Conservation (phyloP, 495 filamentous ascomycete species). For the Aeminium ludgeri region DNA sequence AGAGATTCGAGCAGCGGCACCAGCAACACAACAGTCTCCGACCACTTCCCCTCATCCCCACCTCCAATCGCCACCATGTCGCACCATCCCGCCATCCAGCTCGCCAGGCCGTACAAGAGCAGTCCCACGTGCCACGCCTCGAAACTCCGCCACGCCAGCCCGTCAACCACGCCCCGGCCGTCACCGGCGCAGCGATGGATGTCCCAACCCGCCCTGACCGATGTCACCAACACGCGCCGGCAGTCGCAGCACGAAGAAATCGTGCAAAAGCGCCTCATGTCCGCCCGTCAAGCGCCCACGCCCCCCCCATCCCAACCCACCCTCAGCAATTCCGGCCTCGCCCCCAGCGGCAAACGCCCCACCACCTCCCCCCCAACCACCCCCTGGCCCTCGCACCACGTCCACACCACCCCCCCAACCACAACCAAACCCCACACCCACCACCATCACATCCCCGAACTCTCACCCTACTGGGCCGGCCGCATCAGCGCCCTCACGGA, state of each 20-base stretch:
- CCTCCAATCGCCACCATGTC: background rate
- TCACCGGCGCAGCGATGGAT: constrained; percentile 10
- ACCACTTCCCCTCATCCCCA: background rate
- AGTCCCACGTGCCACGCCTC: background rate
- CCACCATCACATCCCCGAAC: background rate
- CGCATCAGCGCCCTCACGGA: constrained; percentile 12
- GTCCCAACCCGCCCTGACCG: constrained; percentile 11
- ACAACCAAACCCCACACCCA: background rate
- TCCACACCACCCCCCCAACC: background rate
- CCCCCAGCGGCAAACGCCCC: background rate
- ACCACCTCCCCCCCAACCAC: background rate
- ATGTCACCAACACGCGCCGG: constrained; percentile 4
- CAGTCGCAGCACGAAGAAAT: constrained; percentile 10
- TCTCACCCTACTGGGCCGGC: constrained; percentile 14
- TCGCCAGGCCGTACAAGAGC: background rate
- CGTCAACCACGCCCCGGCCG: background rate
- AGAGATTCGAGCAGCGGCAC: background rate
- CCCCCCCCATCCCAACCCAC: constrained; percentile 3
- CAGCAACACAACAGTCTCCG: background rate
- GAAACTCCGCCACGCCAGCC: background rate
- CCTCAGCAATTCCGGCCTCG: background rate
- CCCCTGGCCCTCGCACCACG: background rate
- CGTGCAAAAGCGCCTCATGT: constrained; percentile 10
- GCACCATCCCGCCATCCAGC: background rate
- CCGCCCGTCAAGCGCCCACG: constrained; percentile 4